A percentile compares a stretch with the other conserved stretches of the same genome.
phyloP scores from a whole-genome alignment of 169 alveolate species.

The Eimeria sp. region DNA sequence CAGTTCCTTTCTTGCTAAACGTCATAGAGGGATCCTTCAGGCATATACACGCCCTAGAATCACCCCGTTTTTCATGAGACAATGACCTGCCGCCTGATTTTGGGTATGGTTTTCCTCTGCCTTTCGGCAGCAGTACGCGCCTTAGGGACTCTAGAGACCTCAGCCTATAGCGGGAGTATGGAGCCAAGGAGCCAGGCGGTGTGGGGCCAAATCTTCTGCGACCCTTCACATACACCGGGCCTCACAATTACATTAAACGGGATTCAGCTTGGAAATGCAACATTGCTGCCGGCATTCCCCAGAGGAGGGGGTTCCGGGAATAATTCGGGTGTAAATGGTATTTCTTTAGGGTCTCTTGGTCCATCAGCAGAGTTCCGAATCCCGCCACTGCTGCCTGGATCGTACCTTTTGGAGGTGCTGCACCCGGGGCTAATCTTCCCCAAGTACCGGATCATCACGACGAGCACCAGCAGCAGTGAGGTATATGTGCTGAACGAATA shows the following conservation, averaged over 20 bases:
- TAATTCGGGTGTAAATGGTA: not conserved
- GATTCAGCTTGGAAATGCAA: constrained; percentile 14
- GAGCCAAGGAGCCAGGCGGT: not conserved
- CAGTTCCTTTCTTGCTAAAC: not conserved
- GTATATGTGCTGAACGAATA: constrained; percentile 57
- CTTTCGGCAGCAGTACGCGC: not conserved
- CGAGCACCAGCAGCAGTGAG: constrained; percentile 23
- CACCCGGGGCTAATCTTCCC: constrained; percentile 68
- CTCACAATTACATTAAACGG: constrained; percentile 62
- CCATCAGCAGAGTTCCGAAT: constrained; percentile 42
- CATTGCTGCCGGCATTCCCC: constrained; percentile 55
- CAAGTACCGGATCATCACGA: constrained; percentile 34
- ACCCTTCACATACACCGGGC: constrained; percentile 32
- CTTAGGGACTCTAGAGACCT: not conserved
- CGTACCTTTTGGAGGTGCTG: constrained; percentile 68
- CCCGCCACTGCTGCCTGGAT: constrained; percentile 68
- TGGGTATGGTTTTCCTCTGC: not conserved
- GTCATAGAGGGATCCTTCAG: not conserved
- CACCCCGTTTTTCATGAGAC: not conserved
- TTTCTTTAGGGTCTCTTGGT: not conserved
- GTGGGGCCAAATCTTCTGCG: constrained; percentile 56
- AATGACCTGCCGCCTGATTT: not conserved
- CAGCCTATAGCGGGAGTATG: not conserved
- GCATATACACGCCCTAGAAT: not conserved
- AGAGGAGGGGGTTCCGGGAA: not conserved